Evolutionary conservation across 2,329 filamentous ascomycete genomes (phyloP), one percentile per base, ranked within the genome.

Genomic region (Fusarium begoniae): DNA sequence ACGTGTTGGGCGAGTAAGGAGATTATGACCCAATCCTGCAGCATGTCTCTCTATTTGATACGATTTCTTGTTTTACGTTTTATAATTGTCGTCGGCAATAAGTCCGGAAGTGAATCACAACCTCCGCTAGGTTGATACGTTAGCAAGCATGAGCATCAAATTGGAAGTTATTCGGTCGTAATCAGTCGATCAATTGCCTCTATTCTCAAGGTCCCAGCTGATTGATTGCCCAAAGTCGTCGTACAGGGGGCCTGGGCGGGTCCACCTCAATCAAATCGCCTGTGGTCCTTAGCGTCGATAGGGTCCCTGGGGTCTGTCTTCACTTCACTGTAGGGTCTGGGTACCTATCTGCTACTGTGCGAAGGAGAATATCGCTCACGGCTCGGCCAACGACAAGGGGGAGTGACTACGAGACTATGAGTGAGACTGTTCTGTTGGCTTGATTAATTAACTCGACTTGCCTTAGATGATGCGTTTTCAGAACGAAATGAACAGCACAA

Each of bases 111-210:
- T 26, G 54, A 58, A 38, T 74, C 55, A 59, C 67, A 69, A 70
- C 65, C 28, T 58, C 54, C 62, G 68, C 74, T 66, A 69, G 69
- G 71, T 69, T 54, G 51, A 54, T 54, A 54, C 51, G 24, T 40
- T 54, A 54, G 51, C 35, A 54, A 28, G 51, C 51, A 54, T 54
- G 35, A 75, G 61, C 63, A 75, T 75, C 75, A 72, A 62, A 64
- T 75, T 75, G 66, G 37, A 63, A 55, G 64, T 28, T 55, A 63
- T 74, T 69, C 71, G 66, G 63, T 63, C 57, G 66, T 66, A 74
- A 78, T 78, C 74, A 78, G 76, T 78, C 76, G 72, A 78, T 78
- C 76, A 78, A 74, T 71, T 70, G 68, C 67, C 71, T 72, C 47
- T 63, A 65, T 66, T 60, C 35, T 69, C 50, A 66, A 66, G 47